Conservation (phyloP, 2,329 filamentous ascomycete genomes). For the Colletotrichum sp. region DNA sequence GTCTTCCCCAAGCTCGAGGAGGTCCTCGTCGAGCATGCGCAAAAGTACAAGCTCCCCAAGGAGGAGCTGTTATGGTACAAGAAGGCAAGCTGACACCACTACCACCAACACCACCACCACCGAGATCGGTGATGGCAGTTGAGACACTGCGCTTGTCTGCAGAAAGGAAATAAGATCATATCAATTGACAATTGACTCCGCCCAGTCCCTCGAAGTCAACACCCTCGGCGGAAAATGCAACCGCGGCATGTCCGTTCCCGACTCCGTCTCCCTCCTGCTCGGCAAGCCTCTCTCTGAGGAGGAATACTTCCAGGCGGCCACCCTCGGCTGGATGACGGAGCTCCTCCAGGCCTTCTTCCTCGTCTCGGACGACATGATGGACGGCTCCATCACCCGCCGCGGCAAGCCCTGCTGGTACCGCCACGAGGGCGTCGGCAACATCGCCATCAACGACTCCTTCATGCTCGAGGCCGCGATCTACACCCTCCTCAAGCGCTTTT, state of each 20-base stretch:
- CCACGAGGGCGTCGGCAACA: constrained; percentile 86
- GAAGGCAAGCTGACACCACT: constrained; percentile 58
- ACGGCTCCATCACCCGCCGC: constrained; percentile 90
- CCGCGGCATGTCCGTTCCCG: constrained; percentile 96
- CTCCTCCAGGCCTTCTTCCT: constrained; percentile 99
- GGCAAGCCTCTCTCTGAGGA: constrained; percentile 73
- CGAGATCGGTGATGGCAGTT: neutral
- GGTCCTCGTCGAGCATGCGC: constrained; percentile 79
- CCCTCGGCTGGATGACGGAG: constrained; percentile 97
- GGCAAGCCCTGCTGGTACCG: constrained; percentile 97
- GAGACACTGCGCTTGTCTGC: neutral
- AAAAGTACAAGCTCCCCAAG: constrained; percentile 82
- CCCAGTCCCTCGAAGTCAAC: constrained; percentile 78
- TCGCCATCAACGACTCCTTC: constrained; percentile 98
- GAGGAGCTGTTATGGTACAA: constrained; percentile 87
- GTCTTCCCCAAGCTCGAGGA: constrained; percentile 87
- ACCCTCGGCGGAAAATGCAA: constrained; percentile 96
- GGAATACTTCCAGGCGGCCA: constrained; percentile 87
- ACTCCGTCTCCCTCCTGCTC: constrained; percentile 84
- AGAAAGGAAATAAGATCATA: neutral
- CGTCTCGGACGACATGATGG: constrained; percentile 99
- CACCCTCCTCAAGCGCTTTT: constrained; percentile 90
- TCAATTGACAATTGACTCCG: neutral
- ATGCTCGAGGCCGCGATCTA: constrained; percentile 94
- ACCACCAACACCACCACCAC: neutral